These are phyloP conservation scores for Erodium texanum DNA, from an alignment of 441 rosid genomes.

Conservation along the genomic window DNA sequence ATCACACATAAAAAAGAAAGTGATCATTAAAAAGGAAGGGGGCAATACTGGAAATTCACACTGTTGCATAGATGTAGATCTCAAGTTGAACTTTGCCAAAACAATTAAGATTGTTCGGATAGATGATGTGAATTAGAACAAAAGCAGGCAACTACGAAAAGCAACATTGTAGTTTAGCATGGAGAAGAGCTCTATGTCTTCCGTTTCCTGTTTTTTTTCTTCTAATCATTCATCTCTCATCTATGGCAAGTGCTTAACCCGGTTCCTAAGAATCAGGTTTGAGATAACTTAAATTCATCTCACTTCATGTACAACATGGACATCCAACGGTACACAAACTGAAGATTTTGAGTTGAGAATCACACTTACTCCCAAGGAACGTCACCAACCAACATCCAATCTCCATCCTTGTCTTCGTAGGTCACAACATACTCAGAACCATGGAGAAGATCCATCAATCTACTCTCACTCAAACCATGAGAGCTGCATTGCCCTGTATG, in stretches of 20 bases:
- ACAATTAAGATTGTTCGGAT: not conserved
- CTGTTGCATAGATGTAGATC: no score
- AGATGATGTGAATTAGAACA: not conserved
- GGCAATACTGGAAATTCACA: no score
- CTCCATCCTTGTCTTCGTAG: slow-evolving; percentile 45
- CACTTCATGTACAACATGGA: no score
- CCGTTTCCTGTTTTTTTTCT: no score
- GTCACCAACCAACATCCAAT: slow-evolving; percentile 29
- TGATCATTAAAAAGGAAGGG: not conserved
- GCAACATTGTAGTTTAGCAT: no score
- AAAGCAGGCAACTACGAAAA: no score
- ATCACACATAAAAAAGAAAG: not conserved
- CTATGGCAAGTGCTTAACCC: no score
- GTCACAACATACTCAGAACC: slow-evolving; percentile 47
- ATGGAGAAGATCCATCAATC: slow-evolving; percentile 36
- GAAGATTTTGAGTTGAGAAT: not conserved
- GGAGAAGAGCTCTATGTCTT: no score
- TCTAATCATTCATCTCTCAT: no score
- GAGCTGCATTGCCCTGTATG: slow-evolving; percentile 43
- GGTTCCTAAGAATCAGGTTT: no score
- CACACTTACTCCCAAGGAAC: slow-evolving; percentile 46
- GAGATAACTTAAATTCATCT: no score
- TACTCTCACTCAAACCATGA: slow-evolving; percentile 25
- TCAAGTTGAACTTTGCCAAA: no score
- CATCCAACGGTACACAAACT: not conserved